A percentile compares a stretch with the other conserved stretches of the same genome.
phyloP scores from a whole-genome alignment of 768 basidiomycete genomes.

The Tephrocybe sp. region DNA sequence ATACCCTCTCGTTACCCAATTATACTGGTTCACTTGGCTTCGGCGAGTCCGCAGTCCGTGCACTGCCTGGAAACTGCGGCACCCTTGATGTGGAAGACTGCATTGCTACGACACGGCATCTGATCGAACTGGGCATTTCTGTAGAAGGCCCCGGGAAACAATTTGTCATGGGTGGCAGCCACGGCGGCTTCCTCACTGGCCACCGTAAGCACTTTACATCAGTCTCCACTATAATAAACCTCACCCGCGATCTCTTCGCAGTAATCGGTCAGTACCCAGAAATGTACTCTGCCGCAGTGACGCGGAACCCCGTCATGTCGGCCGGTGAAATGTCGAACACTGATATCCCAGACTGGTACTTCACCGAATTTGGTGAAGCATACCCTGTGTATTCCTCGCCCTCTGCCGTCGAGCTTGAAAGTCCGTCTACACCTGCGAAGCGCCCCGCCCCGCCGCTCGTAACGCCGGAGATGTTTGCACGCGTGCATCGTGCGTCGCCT shows the following conservation, averaged over 20 bases:
- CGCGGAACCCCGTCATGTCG: conserved; percentile 73
- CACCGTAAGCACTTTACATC: conserved; percentile 44
- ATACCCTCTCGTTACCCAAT: conserved; percentile 60
- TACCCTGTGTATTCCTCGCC: conserved; percentile 38
- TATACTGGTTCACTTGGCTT: conserved; percentile 71
- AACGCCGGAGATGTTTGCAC: conserved; percentile 41
- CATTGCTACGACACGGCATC: conserved; percentile 50
- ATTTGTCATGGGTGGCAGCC: conserved; percentile 64
- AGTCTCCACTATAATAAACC: background rate
- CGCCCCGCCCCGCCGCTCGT: conserved; percentile 32
- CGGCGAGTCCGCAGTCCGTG: conserved; percentile 58
- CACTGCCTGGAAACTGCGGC: conserved; percentile 59
- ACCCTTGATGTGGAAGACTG: conserved; percentile 67
- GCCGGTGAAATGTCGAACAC: conserved; percentile 52
- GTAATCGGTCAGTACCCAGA: conserved; percentile 66
- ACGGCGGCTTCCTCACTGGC: conserved; percentile 65
- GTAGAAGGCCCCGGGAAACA: conserved; percentile 48
- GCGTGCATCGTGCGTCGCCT: conserved; percentile 53
- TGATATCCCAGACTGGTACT: conserved; percentile 76
- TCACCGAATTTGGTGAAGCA: conserved; percentile 43
- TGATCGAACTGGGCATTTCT: conserved; percentile 51
- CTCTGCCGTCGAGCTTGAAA: conserved; percentile 8
- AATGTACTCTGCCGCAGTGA: conserved; percentile 58
- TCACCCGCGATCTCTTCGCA: conserved; percentile 19
- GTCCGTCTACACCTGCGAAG: background rate